A percentile compares a stretch with the other conserved stretches of the same genome.
These are phyloP conservation scores for Aspergillus sp. DNA, from an alignment of 2,329 filamentous ascomycete species.

Conservation along the genomic window DNA sequence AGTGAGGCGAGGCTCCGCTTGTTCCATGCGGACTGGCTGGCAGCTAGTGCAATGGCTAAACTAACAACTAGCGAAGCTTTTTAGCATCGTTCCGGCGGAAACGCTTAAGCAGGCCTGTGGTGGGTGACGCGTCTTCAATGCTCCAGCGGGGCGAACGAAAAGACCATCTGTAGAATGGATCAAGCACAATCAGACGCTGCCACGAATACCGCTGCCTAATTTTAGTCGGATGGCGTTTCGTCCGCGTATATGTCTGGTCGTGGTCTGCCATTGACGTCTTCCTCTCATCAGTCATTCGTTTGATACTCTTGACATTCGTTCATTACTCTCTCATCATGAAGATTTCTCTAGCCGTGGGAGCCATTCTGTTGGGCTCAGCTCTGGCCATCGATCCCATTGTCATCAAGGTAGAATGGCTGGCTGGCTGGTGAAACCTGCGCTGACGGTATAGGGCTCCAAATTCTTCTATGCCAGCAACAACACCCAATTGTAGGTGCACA, in stretches of 20 bases:
- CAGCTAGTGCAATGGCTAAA: not conserved
- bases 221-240: not conserved
- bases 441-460: slow-evolving; percentile 61
- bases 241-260: not conserved
- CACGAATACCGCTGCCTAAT: not conserved
- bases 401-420: slow-evolving; percentile 43
- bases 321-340: slow-evolving; percentile 11
- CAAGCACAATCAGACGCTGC: slow-evolving; percentile 2
- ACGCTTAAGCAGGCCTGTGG: not conserved
- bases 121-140: slow-evolving; percentile 9
- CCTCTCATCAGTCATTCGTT: slow-evolving; percentile 6
- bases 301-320: not conserved
- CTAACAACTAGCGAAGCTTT: not conserved
- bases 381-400: slow-evolving; percentile 54
- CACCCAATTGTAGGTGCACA: slow-evolving; percentile 54
- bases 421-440: not conserved
- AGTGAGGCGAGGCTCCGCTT: not conserved
- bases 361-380: slow-evolving; percentile 42
- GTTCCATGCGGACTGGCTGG: not conserved
- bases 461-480: slow-evolving; percentile 83
- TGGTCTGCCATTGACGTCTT: not conserved
- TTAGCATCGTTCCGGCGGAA: not conserved
- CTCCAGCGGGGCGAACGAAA: slow-evolving; percentile 4
- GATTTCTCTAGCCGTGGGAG: slow-evolving; percentile 13
- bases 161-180: not conserved